Base-by-base conservation (phyloP, 768 basidiomycete genomes). In the Lactarius deliciosus region DNA sequence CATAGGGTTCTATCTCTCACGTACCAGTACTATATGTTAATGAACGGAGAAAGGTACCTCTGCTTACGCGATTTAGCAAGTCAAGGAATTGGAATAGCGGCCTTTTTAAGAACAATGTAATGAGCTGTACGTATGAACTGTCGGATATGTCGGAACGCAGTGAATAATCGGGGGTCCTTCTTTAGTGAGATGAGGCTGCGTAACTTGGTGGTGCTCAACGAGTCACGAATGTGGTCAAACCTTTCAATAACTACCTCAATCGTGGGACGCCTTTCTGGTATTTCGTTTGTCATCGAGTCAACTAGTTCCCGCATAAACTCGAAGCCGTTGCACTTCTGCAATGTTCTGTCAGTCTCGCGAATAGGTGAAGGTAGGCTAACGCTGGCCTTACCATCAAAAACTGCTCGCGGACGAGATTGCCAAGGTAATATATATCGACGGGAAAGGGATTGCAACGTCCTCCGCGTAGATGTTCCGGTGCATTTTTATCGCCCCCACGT, bases 191-290 rank as follows among this genome's bases (percentile, higher is more conserved):
- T 64, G 5, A 32, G 22, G 50, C 57, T 60, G 62, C 58, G 58
- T 34, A 67, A 25, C 62, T 67, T 67, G 50, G 56, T 30, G 6
- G 18, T 0, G 25, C 58, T 64, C 30, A 67, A 45, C 3, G 66
- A 67, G 6, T n/a, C 9, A 6, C 58, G 62, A 38, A 64, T 67
- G 53, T 7, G 5, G 11, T 15, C 53, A n/a, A 68, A 68, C 5
- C 11, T 60, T 11, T 59, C 43, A 20, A 68, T 7, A n/a, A 67
- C 66, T 11, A 47, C 53, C 38, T 67, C 66, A 41, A 68, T 68
- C n/a, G 41, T 75, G 0, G 79, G 80, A 15, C 80, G 75, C 58
- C 74, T 73, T 18, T 68, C 60, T 0, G 78, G 76, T 56, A 78
- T 74, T 0, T 72, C 67, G 64, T 78, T 71, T 2, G 75, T 71